Evolutionary conservation across 2,329 filamentous ascomycete species (phyloP), one percentile per base, ranked within the genome.

Genomic region (Phaeosphaeria sp.): DNA sequence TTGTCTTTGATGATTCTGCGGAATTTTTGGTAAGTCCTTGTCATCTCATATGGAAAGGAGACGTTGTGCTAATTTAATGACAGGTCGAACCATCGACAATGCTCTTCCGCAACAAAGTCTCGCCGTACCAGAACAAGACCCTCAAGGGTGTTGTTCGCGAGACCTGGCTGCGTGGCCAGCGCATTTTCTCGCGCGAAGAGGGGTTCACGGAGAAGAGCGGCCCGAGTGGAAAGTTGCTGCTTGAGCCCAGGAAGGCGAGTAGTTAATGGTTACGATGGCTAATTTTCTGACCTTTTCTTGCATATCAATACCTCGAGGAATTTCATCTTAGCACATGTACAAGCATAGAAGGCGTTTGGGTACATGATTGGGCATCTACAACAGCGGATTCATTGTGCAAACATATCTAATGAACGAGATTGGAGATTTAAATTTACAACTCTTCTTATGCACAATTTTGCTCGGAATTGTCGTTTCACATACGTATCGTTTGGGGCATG

Each of bases 61-160:
- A 46, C 20, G 1, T 10, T 17, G 15, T 44, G 33, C 42, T 55
- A 23, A 53, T 55, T 58, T 47, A 18, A 27, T 46, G 21, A 33
- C 41, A 72, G 73, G 78, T 84, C 52, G 79, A 80, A 71, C 78
- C 71, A n/a, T 88, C 85, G 60, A 92, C 92, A 50, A 96, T 99
- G 93, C 85, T 95, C 65, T 99, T 96, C 85, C 89, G 92, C 78
- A 97, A 97, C 78, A 92, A 92, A 72, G 93, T 92, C 81, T 93
- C 89, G 55, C 93, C 93, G 0, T 97, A 96, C 83, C 90, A 97
- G 75, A 91, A 91, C 20, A 90, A 89, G 77, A 84, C 81, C 30
- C 89, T 97, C 69, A 85, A 83, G 47, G 93, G 93, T 1, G 86
- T 92, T 58, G 93, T 97, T 11, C 82, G 80, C 57, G 91, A 96